Conservation (phyloP, 306 rosid genomes). For the Acmispon strigosus region DNA sequence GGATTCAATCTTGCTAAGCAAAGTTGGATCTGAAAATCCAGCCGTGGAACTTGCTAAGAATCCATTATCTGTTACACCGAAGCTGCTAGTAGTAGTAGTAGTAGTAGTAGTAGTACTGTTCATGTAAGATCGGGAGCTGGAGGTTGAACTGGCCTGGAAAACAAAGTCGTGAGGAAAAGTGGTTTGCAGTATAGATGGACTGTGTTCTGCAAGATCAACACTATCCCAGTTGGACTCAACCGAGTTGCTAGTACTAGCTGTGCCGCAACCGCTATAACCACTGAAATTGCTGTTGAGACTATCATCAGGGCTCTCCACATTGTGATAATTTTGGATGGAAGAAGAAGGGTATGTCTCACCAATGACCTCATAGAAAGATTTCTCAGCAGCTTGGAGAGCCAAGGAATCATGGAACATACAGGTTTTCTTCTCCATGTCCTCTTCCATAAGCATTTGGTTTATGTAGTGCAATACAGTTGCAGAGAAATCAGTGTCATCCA, state of each 20-base stretch:
- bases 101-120: no score
- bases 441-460: slow-evolving; percentile 60
- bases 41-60: neutral
- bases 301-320: slow-evolving; percentile 29
- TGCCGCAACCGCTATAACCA: neutral
- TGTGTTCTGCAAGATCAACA: neutral
- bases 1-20: neutral
- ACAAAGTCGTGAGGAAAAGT: neutral
- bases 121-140: no score
- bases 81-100: no score
- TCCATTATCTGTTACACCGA: neutral
- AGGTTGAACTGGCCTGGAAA: neutral
- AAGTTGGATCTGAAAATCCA: neutral
- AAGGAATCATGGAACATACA: slow-evolving; percentile 42
- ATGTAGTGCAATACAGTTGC: slow-evolving; percentile 35
- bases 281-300: neutral
- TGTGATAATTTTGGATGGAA: slow-evolving; percentile 4
- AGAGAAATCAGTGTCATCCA: slow-evolving; percentile 35
- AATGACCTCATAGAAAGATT: slow-evolving; percentile 44
- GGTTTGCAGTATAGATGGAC: slow-evolving; percentile 10
- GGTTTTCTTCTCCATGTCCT: slow-evolving; percentile 38
- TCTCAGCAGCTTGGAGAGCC: slow-evolving; percentile 49
- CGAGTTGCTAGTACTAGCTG: neutral
- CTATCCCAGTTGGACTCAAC: no score
- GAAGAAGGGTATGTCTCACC: slow-evolving; percentile 19